Evolutionary conservation across 1,284 basidiomycete species (phyloP).

Genomic region (Ceratobasidium sp.): DNA sequence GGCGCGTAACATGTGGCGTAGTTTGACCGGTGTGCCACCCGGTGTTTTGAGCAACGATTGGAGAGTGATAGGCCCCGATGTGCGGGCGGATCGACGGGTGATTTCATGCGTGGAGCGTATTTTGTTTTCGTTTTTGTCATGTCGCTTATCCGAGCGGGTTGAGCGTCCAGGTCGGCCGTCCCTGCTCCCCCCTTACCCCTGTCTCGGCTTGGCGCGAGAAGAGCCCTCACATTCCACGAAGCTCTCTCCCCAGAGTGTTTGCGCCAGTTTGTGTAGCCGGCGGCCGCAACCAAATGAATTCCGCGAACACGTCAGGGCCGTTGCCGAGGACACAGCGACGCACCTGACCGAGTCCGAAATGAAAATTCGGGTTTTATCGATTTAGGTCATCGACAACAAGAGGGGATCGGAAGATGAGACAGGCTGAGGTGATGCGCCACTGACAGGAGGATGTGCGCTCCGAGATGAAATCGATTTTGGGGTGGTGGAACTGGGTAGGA

Average conservation of each 20-base stretch:
- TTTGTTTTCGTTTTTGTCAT: slow-evolving; percentile 17
- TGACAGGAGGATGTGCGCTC: slow-evolving; percentile 11
- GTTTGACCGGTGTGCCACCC: background rate
- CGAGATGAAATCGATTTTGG: background rate
- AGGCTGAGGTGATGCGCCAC: background rate
- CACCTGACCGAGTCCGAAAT: slow-evolving; percentile 10
- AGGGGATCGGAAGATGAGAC: background rate
- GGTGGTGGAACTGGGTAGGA: background rate
- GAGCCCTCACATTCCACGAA: background rate
- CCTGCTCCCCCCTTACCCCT: slow-evolving; percentile 10
- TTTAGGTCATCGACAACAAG: background rate
- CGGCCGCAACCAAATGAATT: background rate
- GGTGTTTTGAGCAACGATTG: slow-evolving; percentile 11
- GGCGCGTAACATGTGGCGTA: background rate
- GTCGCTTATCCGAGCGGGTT: too few relatives aligned
- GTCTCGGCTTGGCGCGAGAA: background rate
- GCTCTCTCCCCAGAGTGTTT: background rate
- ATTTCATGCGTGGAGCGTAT: background rate
- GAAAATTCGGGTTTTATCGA: background rate
- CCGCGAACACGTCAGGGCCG: background rate
- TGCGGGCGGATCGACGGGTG: background rate
- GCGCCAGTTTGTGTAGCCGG: background rate
- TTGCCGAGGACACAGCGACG: background rate
- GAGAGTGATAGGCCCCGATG: background rate
- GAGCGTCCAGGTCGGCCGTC: too few relatives aligned